Base-by-base conservation (phyloP, 768 basidiomycete genomes). In the Russula griseocarnosa region DNA sequence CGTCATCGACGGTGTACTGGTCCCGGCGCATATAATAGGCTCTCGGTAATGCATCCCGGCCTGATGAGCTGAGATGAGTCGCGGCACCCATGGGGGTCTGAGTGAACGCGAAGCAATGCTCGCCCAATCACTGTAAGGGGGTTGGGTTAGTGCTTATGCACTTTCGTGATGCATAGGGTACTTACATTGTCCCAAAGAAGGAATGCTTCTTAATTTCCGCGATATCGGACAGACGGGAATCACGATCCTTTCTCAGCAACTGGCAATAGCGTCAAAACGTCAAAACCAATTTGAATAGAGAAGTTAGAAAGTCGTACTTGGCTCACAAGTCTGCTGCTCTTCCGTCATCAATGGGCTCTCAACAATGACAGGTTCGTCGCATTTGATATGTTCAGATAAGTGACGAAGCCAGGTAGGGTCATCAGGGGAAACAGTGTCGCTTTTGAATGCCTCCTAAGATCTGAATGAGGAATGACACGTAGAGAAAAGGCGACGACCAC, bases 261-360 rank as follows among this genome's bases (percentile, higher is more conserved):
- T 60, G 5, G 22, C 0, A n/a, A 36, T 5, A 4, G 9, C 1
- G 20, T 64, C 16, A 64, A 22, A 63, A 11, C 1, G 20, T 64
- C 16, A 64, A 22, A 63, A 11, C 24, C 5, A 22, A 16, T 5
- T 11, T 10, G 11, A 28, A 1, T 8, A 3, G 26, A 14, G 20
- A 28, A n/a, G 34, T 34, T 34, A n/a, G 14, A 30, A 38, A n/a
- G 1, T 26, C 47, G 3, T 36, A 65, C 63, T 30, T 50, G 60
- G 38, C 40, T 51, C 38, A 65, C 53, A 10, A 65, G 49, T 65
- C 63, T 3, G 44, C 20, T 3, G 63, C 63, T 65, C 63, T n/a
- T 28, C 54, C 20, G 63, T 60, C 63, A 65, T 60, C 16, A 20
- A 36, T 11, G 46, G 14, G 1, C 40, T 60, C 50, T 60, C 58